Base-by-base conservation (phyloP, 1,284 basidiomycete genomes). In the Phellopilus nigrolimitatus region DNA sequence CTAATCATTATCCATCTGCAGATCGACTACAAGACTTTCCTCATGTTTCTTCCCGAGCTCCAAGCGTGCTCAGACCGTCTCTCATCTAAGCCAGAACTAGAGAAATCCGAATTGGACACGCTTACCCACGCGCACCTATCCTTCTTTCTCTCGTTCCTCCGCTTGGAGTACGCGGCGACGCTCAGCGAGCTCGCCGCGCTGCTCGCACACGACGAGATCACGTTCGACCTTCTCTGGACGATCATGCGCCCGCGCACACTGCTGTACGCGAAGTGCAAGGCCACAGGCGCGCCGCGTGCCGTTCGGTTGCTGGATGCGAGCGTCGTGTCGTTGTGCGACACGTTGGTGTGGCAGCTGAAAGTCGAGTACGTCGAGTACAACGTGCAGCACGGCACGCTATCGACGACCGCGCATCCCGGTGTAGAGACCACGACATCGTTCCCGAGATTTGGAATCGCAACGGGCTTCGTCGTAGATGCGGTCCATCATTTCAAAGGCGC, bases 221-320 rank as follows among this genome's bases (percentile, higher is more conserved):
- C 60, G 0, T 63, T 54, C 56, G 37, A 54, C 13, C 56, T 63
- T 13, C 56, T 62, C 5, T 61, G 61, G 57, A 53, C 57, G 12
- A 51, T 63, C 37, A 53, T 61, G 52, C 42, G 47, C n/a, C 51
- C 56, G 2, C 36, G 43, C 13, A 48, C 17, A 4, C 36, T 30
- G 0, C 37, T 54, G 9, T 54, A 56, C 38, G 61, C 47, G 37
- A 37, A n/a, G 8, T 51, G 49, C 44, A 36, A 33, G 1, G 12
- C 19, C 31, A 52, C 54, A 8, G 45, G 50, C 25, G 42, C 40
- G 21, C 54, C 54, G 13, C 42, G 43, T 4, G 36, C 37, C 2
- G 44, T 47, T 5, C 33, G 44, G 9, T 27, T 52, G 3, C 19
- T 22, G 15, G 30, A 40, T 13, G n/a, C 42, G 8, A 27, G 60